These are phyloP conservation scores for Saccharomyces hybrid DNA, from an alignment of 1,139 yeast genomes.

Conservation along the genomic window DNA sequence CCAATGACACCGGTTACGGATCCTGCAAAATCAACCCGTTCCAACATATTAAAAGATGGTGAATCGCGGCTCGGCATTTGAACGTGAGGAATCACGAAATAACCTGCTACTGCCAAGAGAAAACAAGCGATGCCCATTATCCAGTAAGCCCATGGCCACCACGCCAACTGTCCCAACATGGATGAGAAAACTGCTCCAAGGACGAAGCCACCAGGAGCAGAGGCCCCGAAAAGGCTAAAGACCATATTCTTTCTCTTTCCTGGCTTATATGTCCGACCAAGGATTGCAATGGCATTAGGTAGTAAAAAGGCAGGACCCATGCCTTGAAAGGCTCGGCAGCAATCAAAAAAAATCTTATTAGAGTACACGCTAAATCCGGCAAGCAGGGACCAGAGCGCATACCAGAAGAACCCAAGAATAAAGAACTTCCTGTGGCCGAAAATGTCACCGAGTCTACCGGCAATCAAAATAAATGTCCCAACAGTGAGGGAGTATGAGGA, in stretches of 20 bases:
- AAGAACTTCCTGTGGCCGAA: conserved; percentile 49
- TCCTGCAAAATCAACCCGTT: conserved; percentile 33
- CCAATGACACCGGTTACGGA: conserved; percentile 43
- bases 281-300: conserved; percentile 51
- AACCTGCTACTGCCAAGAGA: conserved; percentile 29
- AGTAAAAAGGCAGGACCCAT: conserved; percentile 50
- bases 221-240: conserved; percentile 43
- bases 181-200: conserved; percentile 42
- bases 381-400: conserved; percentile 43
- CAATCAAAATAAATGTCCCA: conserved; percentile 41
- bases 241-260: conserved; percentile 40
- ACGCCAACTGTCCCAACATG: conserved; percentile 36
- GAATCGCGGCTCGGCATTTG: not conserved
- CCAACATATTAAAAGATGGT: not conserved
- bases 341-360: conserved; percentile 39
- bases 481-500: conserved; percentile 1
- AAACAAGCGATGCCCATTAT: conserved; percentile 34
- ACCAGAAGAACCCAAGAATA: conserved; percentile 43
- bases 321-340: conserved; percentile 54
- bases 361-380: conserved; percentile 46
- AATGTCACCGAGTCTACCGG: conserved; percentile 61
- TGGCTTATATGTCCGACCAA: conserved; percentile 39
- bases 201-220: conserved; percentile 46
- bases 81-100: conserved; percentile 32
- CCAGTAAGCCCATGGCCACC: conserved; percentile 49